Base-by-base conservation (phyloP, 225 moss, liverwort and hornwort species). In the Pleurozium schreberi region DNA sequence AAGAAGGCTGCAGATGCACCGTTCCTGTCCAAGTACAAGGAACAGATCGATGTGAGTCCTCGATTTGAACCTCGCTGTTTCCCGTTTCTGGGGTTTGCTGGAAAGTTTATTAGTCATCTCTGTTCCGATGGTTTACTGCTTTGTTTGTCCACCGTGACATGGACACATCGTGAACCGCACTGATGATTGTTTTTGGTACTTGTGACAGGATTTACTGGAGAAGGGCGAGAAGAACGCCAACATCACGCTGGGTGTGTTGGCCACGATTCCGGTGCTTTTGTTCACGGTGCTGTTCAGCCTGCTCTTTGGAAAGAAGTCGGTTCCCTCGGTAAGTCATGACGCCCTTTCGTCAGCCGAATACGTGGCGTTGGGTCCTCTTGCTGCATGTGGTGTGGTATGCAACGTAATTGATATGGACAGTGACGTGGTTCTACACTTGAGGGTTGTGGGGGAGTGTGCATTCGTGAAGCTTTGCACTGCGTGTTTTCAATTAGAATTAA, bases 201-300 rank as follows among this genome's bases (percentile, higher is more conserved):
- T 26, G 83, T 67, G 20, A 9, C 93, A 95, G 95, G 92, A 93
- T 10, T 50, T 92, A 4, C 80, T 95, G 22, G 93, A 89, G 57
- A 89, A 93, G 87, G 94, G 92, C 20, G 95, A 95, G 91, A 91
- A 91, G 85, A 95, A 95, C 74, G 88, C 71, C 11, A 95, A 82
- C 74, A 14, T 93, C 23, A 91, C 92, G 20, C 47, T 95, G 42
- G 93, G 90, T 42, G 85, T 95, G 11, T 65, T 95, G 80, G 95
- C 92, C n/a, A 93, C 90, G 38, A 85, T 94, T 63, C 93, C 93
- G 6, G 77, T 95, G 30, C 92, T 95, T 60, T 59, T 95, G 81
- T 57, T 95, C 21, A 92, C 93, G 20, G 18, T 91, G 50, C 52
- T 94, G 64, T 90, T 91, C 53, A 92, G 93, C 89, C 22, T 92